phyloP scores from a whole-genome alignment of 805 yeast genomes.

The Cyberlindnera subsufficiens region DNA sequence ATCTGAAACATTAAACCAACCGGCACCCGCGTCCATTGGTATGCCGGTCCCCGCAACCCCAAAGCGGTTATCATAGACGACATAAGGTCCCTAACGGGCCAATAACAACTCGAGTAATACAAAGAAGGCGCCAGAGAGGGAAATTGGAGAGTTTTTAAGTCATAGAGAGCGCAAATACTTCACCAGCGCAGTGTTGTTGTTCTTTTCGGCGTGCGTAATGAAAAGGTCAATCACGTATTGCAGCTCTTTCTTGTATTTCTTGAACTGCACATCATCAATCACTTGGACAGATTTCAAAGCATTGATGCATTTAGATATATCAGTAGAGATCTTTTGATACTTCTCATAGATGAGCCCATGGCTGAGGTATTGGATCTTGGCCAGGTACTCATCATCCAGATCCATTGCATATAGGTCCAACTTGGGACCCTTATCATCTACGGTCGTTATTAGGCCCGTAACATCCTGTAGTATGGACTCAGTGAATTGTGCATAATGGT shows the following conservation, averaged over 20 bases:
- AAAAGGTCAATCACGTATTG: constrained; percentile 1
- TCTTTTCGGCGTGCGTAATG: constrained; percentile 4
- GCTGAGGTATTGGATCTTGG: constrained; percentile 11
- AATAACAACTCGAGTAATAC: no score
- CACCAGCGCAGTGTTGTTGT: constrained; percentile 6
- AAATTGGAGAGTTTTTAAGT: no score
- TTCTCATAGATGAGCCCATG: constrained; percentile 13
- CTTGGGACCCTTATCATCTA: constrained; percentile 6
- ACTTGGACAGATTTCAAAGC: constrained; percentile 1
- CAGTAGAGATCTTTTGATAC: constrained; percentile 10
- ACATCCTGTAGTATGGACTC: not conserved
- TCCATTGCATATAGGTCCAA: constrained; percentile 11
- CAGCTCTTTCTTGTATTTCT: not conserved
- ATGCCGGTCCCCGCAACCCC: no score
- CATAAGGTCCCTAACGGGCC: no score
- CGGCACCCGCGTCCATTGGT: no score
- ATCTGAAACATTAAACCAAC: no score
- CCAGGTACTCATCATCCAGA: constrained; percentile 8
- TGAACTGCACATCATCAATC: not conserved
- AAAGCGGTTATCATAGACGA: no score
- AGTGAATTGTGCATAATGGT: constrained; percentile 1
- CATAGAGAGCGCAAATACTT: constrained; percentile 4
- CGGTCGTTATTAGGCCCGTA: not conserved
- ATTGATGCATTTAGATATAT: not conserved
- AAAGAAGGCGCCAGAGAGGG: no score